phyloP scores from a whole-genome alignment of 176 grass and related monocot genomes.

The Stipa capillata region DNA sequence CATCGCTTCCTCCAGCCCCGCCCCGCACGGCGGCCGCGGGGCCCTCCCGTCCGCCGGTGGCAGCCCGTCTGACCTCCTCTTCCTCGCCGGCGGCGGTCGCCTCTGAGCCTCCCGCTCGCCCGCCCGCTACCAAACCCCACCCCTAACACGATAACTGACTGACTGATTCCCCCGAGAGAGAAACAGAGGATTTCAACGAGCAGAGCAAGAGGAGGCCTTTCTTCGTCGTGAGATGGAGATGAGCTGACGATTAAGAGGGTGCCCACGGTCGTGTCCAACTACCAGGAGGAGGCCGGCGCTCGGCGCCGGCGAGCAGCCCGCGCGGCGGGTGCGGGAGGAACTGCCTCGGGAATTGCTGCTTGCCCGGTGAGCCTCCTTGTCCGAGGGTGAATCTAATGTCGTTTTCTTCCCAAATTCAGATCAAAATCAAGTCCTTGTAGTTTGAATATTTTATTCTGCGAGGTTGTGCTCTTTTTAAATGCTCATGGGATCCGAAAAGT shows the following conservation, averaged over 20 bases:
- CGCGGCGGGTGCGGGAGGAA: slow-evolving; percentile 59
- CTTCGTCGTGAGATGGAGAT: slow-evolving; percentile 20
- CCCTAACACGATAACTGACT: background rate
- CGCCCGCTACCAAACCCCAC: background rate
- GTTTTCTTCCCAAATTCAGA: background rate
- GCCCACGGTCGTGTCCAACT: slow-evolving; percentile 90
- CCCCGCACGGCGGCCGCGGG: slow-evolving; percentile 90
- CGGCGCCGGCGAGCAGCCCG: slow-evolving; percentile 18
- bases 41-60: slow-evolving; percentile 89
- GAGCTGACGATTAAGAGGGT: slow-evolving; percentile 96
- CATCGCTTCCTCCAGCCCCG: slow-evolving; percentile 41
- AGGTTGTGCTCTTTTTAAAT: background rate
- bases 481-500: background rate
- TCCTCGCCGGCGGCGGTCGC: slow-evolving; percentile 87
- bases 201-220: background rate
- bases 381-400: background rate
- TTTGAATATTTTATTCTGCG: background rate
- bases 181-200: background rate
- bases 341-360: slow-evolving; percentile 93
- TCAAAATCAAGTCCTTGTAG: background rate
- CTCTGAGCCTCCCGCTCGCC: slow-evolving; percentile 9
- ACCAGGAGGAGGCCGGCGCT: slow-evolving; percentile 65
- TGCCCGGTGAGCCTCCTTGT: slow-evolving; percentile 46
- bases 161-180: background rate
- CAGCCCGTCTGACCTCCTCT: slow-evolving; percentile 95